Percentiles rank a stretch among this genome's conserved stretches.
phyloP scores from a whole-genome alignment of 108 stramenopile species.

The Pseudonitzschia pungens region DNA sequence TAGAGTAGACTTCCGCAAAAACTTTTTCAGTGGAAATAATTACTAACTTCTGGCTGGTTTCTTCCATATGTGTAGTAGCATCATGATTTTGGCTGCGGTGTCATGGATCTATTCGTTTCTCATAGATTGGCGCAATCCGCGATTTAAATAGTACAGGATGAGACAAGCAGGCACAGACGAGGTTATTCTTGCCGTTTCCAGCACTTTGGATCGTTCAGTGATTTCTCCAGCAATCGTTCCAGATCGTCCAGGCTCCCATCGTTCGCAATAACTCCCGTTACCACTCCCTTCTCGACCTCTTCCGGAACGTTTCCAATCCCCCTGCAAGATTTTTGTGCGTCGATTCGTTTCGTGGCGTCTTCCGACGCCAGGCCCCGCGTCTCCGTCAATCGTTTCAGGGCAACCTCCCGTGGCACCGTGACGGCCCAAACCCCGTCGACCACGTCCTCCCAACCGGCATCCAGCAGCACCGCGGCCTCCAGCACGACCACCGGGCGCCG shows the following conservation, averaged over 20 bases:
- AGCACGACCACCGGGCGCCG: constrained; percentile 46
- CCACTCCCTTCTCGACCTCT: constrained; percentile 50
- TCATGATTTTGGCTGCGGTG: too few relatives aligned
- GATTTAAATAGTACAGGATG: too few relatives aligned
- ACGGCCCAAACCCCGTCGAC: constrained; percentile 85
- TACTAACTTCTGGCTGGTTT: too few relatives aligned
- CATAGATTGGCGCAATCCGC: too few relatives aligned
- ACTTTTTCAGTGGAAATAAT: too few relatives aligned
- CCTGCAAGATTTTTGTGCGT: constrained; percentile 58
- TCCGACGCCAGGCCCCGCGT: constrained; percentile 57
- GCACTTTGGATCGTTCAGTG: constrained; percentile 35
- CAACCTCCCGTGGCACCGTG: constrained; percentile 39
- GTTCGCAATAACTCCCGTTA: constrained; percentile 72
- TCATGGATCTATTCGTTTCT: too few relatives aligned
- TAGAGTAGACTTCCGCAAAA: too few relatives aligned
- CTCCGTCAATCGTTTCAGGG: constrained; percentile 56
- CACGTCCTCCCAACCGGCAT: constrained; percentile 80
- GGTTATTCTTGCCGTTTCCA: constrained; percentile 11
- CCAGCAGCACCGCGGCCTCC: constrained; percentile 79
- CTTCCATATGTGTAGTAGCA: too few relatives aligned
- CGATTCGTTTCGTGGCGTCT: constrained; percentile 64
- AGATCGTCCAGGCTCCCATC: constrained; percentile 43
- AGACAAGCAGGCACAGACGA: too few relatives aligned
- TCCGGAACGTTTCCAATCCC: constrained; percentile 54
- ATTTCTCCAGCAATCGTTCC: constrained; percentile 24